Evolutionary conservation across 192 early-diverging fungal species (phyloP).

Genomic region (Coemansia sp.): DNA sequence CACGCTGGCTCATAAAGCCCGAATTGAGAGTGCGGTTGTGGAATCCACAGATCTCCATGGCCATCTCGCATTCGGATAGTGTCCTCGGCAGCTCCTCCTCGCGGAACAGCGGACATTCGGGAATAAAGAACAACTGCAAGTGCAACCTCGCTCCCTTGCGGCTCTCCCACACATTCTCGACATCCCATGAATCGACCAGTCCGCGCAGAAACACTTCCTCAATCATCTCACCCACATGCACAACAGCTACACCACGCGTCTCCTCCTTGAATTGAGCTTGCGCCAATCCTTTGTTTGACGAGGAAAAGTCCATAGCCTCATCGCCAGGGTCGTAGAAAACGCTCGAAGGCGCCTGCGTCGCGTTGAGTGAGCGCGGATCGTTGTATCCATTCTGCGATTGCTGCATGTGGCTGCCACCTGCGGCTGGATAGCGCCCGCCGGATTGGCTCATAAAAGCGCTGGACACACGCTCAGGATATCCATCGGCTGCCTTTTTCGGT

Average conservation of each 20-base stretch:
- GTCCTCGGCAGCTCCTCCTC: constrained; percentile 53
- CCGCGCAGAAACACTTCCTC: constrained; percentile 51
- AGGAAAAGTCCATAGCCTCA: constrained; percentile 4
- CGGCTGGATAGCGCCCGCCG: not conserved
- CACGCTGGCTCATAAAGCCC: constrained; percentile 56
- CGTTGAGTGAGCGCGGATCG: constrained; percentile 44
- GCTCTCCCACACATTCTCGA: constrained; percentile 55
- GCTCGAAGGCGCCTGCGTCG: constrained; percentile 47
- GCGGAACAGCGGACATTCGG: constrained; percentile 51
- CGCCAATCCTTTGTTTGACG: constrained; percentile 40
- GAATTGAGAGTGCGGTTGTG: constrained; percentile 55
- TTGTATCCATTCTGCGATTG: constrained; percentile 16
- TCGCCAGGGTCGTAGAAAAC: constrained; percentile 48
- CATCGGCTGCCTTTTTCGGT: not conserved
- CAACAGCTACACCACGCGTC: constrained; percentile 53
- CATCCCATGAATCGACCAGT: constrained; percentile 54
- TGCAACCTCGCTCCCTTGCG: constrained; percentile 45
- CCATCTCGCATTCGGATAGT: constrained; percentile 52
- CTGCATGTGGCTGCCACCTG: constrained; percentile 15
- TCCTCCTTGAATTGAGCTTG: constrained; percentile 51
- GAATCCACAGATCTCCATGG: constrained; percentile 55
- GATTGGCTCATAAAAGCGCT: constrained; percentile 21
- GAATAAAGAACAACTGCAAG: constrained; percentile 57
- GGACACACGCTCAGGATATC: constrained; percentile 25
- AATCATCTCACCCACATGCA: constrained; percentile 52